Percentiles rank a stretch among this genome's conserved stretches.
phyloP scores from a whole-genome alignment of 768 basidiomycete genomes.

The Mycena filopes region DNA sequence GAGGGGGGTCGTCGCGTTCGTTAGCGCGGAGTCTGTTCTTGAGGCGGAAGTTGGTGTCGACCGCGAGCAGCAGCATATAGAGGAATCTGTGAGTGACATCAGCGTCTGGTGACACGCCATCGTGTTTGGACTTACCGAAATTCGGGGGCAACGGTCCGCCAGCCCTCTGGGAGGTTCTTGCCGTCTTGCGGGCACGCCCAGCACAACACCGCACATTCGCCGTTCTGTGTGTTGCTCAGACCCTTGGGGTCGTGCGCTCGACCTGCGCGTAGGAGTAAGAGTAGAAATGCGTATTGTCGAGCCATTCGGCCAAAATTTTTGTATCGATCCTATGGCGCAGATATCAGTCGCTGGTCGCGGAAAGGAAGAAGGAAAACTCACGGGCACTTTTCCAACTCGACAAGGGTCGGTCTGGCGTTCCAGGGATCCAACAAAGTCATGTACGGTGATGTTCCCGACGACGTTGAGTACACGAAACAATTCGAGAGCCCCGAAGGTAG shows the following conservation, averaged over 20 bases:
- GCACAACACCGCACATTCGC: conserved; percentile 26
- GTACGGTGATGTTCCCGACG: conserved; percentile 26
- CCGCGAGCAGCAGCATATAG: conserved; percentile 18
- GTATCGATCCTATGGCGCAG: conserved; percentile 17
- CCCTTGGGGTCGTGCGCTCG: conserved; percentile 6
- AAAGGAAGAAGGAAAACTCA: too few species aligned
- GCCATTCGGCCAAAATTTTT: conserved; percentile 4
- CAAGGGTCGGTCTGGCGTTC: conserved; percentile 4
- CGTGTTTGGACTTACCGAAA: not conserved
- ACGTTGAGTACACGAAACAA: conserved; percentile 26
- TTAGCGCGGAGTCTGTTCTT: conserved; percentile 26
- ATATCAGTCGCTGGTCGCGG: not conserved
- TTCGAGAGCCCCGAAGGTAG: conserved; percentile 22
- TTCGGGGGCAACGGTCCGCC: conserved; percentile 20
- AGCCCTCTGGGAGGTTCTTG: conserved; percentile 29
- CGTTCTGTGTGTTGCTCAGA: conserved; percentile 7
- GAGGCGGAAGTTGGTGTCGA: conserved; percentile 36
- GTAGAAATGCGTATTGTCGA: conserved; percentile 21
- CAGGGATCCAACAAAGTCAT: conserved; percentile 27
- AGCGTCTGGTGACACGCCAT: not conserved
- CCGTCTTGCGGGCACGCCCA: conserved; percentile 32
- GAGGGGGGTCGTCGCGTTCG: conserved; percentile 25
- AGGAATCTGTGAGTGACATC: conserved; percentile 13
- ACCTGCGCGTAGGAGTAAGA: conserved; percentile 23
- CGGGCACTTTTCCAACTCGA: not conserved